Evolutionary conservation across 108 stramenopile species (phyloP), one percentile per base, ranked within the genome.

Genomic region (Fistulifera solaris): DNA sequence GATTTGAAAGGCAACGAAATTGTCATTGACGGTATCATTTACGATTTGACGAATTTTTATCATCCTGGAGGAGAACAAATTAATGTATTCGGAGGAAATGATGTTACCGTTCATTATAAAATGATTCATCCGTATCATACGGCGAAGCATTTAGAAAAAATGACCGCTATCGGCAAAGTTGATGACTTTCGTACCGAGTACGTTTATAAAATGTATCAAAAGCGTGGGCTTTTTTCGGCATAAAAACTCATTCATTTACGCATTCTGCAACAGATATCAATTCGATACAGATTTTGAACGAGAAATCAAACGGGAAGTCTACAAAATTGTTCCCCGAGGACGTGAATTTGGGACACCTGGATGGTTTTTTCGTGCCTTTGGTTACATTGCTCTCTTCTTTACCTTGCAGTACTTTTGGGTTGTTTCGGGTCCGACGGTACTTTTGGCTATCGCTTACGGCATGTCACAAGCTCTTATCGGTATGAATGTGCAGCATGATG

Each of bases 81-180:
- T 52, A 54, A 71, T 17, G 51, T 93, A 41, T 93, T 93, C 56
- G 91, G 91, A 49, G 91, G 91, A 8, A 89, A 93, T 47, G 91
- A 93, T 66, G 91, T 87, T 11, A 84, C 91, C 15, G 80, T 83
- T 15, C 80, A 84, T 62, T 93, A 93, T 58, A 82, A 80, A 50
- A 93, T 93, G 92, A 89, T 93, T 46, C 92, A 93, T 66, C 85
- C 85, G n/a, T 78, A 88, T 55, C 92, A 89, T 64, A 87, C 87
- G 11, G 45, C 51, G 35, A 86, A 89, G 76, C 80, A 83, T 63
- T 58, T 93, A 62, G 83, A 87, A 58, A 93, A 93, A 72, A 85
- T 93, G 87, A 80, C 69, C 61, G 44, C n/a, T 11, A 87, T 89
- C 28, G 87, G 87, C 8, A 76, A 51, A 31, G 76, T 83, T 35